Evolutionary conservation across 1,284 basidiomycete species (phyloP).

Genomic region (Boletus smithii): DNA sequence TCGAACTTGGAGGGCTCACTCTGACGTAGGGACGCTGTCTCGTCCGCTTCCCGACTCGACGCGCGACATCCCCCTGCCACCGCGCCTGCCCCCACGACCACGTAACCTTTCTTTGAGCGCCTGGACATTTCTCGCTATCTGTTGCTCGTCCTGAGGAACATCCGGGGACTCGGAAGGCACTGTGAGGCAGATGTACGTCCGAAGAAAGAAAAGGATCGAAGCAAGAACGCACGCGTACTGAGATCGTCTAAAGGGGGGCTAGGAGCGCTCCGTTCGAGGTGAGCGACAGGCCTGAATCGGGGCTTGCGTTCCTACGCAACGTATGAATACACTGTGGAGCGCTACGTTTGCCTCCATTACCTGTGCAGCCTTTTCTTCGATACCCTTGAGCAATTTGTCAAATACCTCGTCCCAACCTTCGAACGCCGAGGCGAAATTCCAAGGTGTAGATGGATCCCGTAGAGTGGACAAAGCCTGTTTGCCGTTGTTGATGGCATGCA

Average conservation of each 20-base stretch:
- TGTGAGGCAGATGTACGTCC: slow-evolving; percentile 24
- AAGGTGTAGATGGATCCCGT: slow-evolving; percentile 41
- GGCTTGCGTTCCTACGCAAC: slow-evolving; percentile 61
- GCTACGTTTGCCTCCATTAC: slow-evolving; percentile 34
- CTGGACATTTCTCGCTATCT: slow-evolving; percentile 90
- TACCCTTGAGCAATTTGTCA: slow-evolving; percentile 67
- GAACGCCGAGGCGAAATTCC: slow-evolving; percentile 71
- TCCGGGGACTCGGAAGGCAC: slow-evolving; percentile 60
- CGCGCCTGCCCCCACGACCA: slow-evolving; percentile 59
- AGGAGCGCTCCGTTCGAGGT: slow-evolving; percentile 38
- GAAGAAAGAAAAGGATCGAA: not conserved
- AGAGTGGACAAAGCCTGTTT: slow-evolving; percentile 37
- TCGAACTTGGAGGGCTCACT: slow-evolving; percentile 54
- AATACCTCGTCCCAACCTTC: slow-evolving; percentile 83
- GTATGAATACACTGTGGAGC: slow-evolving; percentile 3
- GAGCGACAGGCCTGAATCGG: slow-evolving; percentile 48
- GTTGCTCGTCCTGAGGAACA: slow-evolving; percentile 71
- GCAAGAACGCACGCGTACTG: slow-evolving; percentile 43
- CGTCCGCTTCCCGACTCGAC: slow-evolving; percentile 54
- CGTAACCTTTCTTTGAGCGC: slow-evolving; percentile 83
- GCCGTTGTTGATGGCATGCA: slow-evolving; percentile 57
- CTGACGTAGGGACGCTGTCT: slow-evolving; percentile 61
- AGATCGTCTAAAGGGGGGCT: slow-evolving; percentile 60
- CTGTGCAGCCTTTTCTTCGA: slow-evolving; percentile 74
- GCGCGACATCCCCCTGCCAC: slow-evolving; percentile 50